phyloP scores from a whole-genome alignment of 176 grass and related monocot genomes.

The Carex kokanica region DNA sequence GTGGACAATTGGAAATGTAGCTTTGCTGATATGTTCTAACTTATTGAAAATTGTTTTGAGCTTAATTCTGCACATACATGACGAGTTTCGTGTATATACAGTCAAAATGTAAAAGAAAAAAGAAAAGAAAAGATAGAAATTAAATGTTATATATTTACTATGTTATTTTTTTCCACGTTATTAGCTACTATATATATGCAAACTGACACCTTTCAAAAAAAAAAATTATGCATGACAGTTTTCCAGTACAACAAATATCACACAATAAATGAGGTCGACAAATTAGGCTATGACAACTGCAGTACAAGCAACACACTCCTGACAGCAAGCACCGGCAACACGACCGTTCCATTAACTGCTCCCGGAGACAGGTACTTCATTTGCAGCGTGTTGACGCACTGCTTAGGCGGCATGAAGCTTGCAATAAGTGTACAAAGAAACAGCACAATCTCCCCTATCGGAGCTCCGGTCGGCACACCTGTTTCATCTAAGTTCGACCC shows the following conservation, averaged over 20 bases:
- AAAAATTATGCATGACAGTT: conserved; percentile 38
- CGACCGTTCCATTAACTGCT: conserved; percentile 43
- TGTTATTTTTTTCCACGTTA: background rate
- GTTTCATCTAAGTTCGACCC: background rate
- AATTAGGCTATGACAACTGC: conserved; percentile 56
- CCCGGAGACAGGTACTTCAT: conserved; percentile 67
- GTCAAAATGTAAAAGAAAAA: background rate
- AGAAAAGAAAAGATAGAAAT: background rate
- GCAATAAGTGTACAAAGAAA: conserved; percentile 37
- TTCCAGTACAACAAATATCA: conserved; percentile 67
- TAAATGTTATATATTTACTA: background rate
- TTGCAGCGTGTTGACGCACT: conserved; percentile 48
- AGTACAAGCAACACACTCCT: conserved; percentile 32
- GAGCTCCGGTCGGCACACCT: background rate
- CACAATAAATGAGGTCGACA: conserved; percentile 61
- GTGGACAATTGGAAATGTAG: background rate
- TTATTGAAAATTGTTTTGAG: background rate
- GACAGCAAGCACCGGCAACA: conserved; percentile 61
- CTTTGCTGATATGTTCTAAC: background rate
- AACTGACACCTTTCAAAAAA: background rate
- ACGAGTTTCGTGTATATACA: background rate
- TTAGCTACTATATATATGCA: background rate
- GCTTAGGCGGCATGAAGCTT: conserved; percentile 78
- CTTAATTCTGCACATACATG: background rate
- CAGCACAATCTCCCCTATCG: background rate